A percentile compares a stretch with the other conserved stretches of the same genome.
phyloP scores from a whole-genome alignment of 805 yeast species.

The Diddensiella transvaalensis region DNA sequence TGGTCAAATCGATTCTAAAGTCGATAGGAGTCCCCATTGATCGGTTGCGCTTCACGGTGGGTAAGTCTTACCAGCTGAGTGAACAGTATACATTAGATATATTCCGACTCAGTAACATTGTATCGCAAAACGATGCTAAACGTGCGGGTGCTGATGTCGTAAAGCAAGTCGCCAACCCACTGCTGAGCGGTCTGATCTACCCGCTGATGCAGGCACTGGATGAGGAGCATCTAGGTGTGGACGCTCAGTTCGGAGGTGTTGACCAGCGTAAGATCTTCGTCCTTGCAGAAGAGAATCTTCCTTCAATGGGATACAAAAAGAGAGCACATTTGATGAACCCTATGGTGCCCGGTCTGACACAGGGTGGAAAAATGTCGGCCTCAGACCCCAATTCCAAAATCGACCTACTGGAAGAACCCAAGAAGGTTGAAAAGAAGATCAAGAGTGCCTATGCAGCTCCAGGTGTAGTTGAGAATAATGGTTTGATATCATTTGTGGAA shows the following conservation, averaged over 20 bases:
- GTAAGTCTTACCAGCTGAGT: slow-evolving; percentile 82
- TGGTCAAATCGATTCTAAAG: slow-evolving; percentile 78
- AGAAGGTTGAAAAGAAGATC: slow-evolving; percentile 83
- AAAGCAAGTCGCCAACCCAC: slow-evolving; percentile 92
- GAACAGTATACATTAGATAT: slow-evolving; percentile 83
- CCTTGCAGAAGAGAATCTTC: slow-evolving; percentile 91
- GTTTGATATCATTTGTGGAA: slow-evolving; percentile 80
- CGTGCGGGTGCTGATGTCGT: slow-evolving; percentile 99
- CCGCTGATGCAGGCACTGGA: slow-evolving; percentile 99
- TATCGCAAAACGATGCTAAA: slow-evolving; percentile 92
- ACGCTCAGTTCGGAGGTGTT: slow-evolving; percentile 97
- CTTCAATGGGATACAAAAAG: slow-evolving; percentile 84
- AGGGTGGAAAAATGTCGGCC: slow-evolving; percentile 98
- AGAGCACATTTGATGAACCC: slow-evolving; percentile 98
- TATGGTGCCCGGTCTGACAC: slow-evolving; percentile 96
- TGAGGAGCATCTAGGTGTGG: slow-evolving; percentile 83
- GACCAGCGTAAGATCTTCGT: slow-evolving; percentile 98
- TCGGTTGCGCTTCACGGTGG: slow-evolving; percentile 74
- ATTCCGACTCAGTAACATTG: slow-evolving; percentile 77
- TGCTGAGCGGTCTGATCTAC: slow-evolving; percentile 87
- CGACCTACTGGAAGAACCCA: slow-evolving; percentile 87
- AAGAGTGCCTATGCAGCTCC: slow-evolving; percentile 93
- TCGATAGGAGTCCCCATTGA: slow-evolving; percentile 92
- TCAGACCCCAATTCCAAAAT: slow-evolving; percentile 98
- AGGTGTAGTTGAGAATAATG: slow-evolving; percentile 87